Evolutionary conservation across 331 rosid genomes (phyloP).

Genomic region (Stylosanthes scabra): DNA sequence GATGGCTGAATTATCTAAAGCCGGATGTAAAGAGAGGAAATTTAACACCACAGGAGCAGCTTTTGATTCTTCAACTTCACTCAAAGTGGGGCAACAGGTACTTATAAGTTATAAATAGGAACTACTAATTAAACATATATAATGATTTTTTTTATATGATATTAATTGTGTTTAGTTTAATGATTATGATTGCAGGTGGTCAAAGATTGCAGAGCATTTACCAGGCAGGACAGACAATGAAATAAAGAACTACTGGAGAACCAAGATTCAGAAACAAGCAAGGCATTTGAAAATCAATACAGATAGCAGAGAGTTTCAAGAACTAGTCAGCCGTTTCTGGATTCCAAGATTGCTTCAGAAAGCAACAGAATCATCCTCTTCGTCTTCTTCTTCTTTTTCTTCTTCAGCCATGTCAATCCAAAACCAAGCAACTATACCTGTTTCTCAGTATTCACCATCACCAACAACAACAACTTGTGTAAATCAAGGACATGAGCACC

Average conservation of each 20-base stretch:
- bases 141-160: no score
- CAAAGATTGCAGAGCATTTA: slow-evolving; percentile 69
- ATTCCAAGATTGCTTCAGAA: slow-evolving; percentile 72
- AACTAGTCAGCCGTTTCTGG: slow-evolving; percentile 58
- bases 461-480: neutral
- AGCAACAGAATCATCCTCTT: slow-evolving; percentile 48
- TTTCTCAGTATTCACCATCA: slow-evolving; percentile 41
- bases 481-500: slow-evolving; percentile 41
- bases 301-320: slow-evolving; percentile 52
- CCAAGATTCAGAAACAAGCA: slow-evolving; percentile 71
- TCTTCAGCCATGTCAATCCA: slow-evolving; percentile 41
- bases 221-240: slow-evolving; percentile 84
- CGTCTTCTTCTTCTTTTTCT: slow-evolving; percentile 35
- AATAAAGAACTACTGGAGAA: slow-evolving; percentile 81
- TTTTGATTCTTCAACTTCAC: slow-evolving; percentile 79
- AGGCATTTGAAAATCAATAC: slow-evolving; percentile 53
- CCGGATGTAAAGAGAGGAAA: slow-evolving; percentile 83
- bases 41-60: slow-evolving; percentile 64
- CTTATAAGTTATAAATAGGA: neutral
- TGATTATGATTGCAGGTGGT: slow-evolving; percentile 58
- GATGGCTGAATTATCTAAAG: slow-evolving; percentile 86
- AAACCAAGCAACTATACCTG: slow-evolving; percentile 44
- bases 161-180: no score
- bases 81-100: slow-evolving; percentile 87
- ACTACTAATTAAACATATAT: no score